phyloP scores from a whole-genome alignment of 257 asterid species.

The Salvia splendens region DNA sequence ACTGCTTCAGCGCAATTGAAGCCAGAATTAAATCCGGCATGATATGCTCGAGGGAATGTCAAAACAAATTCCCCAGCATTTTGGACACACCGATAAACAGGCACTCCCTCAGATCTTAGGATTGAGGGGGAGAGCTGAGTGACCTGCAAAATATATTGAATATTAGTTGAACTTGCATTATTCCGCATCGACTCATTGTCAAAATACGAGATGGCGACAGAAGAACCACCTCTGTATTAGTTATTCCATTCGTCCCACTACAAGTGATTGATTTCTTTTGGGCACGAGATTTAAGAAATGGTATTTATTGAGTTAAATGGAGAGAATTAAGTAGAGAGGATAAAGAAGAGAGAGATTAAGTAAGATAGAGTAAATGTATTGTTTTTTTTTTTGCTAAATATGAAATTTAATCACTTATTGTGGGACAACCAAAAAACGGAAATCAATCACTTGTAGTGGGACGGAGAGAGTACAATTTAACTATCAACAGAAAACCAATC shows the following conservation, averaged over 20 bases:
- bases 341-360: too few relatives aligned
- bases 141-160: slow-evolving; percentile 56
- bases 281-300: too few relatives aligned
- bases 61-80: slow-evolving; percentile 91
- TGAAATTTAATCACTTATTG: too few relatives aligned
- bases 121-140: slow-evolving; percentile 94
- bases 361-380: too few relatives aligned
- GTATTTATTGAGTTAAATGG: too few relatives aligned
- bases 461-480: not conserved
- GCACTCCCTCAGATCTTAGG: slow-evolving; percentile 78
- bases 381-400: too few relatives aligned
- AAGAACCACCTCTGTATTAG: not conserved
- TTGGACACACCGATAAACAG: slow-evolving; percentile 91
- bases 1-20: slow-evolving; percentile 99
- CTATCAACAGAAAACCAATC: not conserved
- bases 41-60: slow-evolving; percentile 99
- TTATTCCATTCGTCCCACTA: too few relatives aligned
- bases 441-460: too few relatives aligned
- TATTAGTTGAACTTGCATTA: slow-evolving; percentile 11
- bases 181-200: not conserved
- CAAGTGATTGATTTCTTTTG: too few relatives aligned
- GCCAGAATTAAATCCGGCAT: slow-evolving; percentile 96
- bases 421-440: too few relatives aligned
- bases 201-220: not conserved
- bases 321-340: too few relatives aligned